Evolutionary conservation across 1,139 yeast genomes (phyloP).

Genomic region (Ogataea hybrid): DNA sequence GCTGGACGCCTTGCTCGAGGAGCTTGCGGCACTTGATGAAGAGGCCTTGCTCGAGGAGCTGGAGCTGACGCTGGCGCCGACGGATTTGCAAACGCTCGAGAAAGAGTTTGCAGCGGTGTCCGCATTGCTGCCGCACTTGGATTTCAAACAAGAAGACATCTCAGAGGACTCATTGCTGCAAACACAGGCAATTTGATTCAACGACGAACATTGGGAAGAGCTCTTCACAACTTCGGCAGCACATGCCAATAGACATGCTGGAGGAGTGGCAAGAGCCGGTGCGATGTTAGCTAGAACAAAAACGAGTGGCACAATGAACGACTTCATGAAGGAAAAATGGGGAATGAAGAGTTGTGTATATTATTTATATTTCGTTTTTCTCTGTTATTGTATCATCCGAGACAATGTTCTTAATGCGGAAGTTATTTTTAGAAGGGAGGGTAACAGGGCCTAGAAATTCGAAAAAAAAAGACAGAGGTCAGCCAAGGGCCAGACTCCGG

Average conservation of each 20-base stretch:
- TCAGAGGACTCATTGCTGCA: slow-evolving; percentile 52
- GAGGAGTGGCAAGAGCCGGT: slow-evolving; percentile 69
- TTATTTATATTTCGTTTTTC: slow-evolving; percentile 3
- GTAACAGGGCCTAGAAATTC: not conserved
- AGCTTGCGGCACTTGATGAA: slow-evolving; percentile 15
- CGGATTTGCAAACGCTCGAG: slow-evolving; percentile 48
- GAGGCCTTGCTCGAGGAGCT: slow-evolving; percentile 26
- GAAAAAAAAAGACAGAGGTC: not conserved
- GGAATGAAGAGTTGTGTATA: slow-evolving; percentile 6
- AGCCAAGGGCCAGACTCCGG: not conserved
- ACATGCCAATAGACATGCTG: slow-evolving; percentile 89
- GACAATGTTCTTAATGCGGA: slow-evolving; percentile 4
- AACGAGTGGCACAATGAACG: slow-evolving; percentile 32
- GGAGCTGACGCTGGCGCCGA: slow-evolving; percentile 29
- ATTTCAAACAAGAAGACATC: slow-evolving; percentile 58
- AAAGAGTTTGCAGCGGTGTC: slow-evolving; percentile 59
- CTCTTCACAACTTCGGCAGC: slow-evolving; percentile 63
- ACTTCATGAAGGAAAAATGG: slow-evolving; percentile 15
- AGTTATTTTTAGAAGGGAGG: slow-evolving; percentile 10
- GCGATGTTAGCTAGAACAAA: slow-evolving; percentile 50
- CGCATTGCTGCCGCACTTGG: slow-evolving; percentile 61
- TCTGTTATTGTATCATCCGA: slow-evolving; percentile 1
- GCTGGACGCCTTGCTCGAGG: slow-evolving; percentile 11
- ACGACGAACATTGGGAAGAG: slow-evolving; percentile 52
- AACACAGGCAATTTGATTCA: slow-evolving; percentile 64